Percentiles rank a stretch among this genome's conserved stretches.
These are phyloP conservation scores for Schizosaccharomyces octosporus DNA, from an alignment of 805 yeast genomes.

Conservation along the genomic window DNA sequence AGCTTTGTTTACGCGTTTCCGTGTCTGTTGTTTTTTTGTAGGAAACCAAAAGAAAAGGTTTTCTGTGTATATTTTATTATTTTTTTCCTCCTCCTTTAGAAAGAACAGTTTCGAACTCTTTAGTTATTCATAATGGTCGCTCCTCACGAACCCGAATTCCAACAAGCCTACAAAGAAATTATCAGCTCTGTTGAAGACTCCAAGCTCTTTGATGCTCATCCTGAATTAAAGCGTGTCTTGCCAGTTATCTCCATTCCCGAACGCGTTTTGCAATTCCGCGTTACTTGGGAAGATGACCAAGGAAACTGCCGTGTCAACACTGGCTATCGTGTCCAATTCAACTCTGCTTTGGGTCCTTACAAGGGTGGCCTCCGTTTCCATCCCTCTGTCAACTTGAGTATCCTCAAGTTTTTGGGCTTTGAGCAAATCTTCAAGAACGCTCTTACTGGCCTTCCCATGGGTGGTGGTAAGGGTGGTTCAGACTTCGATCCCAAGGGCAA, in stretches of 20 bases:
- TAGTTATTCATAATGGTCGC: not conserved
- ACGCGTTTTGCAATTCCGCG: conserved; percentile 90
- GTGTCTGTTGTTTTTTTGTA: too few species aligned
- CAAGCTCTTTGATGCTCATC: conserved; percentile 66
- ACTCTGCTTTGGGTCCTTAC: conserved; percentile 95
- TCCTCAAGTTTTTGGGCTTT: conserved; percentile 86
- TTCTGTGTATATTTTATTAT: too few species aligned
- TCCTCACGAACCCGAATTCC: conserved; percentile 71
- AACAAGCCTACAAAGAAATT: conserved; percentile 92
- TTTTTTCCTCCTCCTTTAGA: too few species aligned
- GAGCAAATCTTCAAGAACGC: conserved; percentile 98
- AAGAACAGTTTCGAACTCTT: too few species aligned
- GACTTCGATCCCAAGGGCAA: conserved; percentile 94
- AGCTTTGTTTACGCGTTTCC: too few species aligned
- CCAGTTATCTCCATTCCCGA: conserved; percentile 87
- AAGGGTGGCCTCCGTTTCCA: conserved; percentile 97
- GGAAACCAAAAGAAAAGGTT: too few species aligned
- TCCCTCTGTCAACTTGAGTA: conserved; percentile 85
- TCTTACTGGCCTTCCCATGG: conserved; percentile 87
- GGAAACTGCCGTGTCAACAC: conserved; percentile 82
- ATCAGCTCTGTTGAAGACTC: conserved; percentile 74
- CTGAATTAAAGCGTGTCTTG: conserved; percentile 68
- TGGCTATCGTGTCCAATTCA: conserved; percentile 95
- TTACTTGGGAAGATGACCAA: conserved; percentile 88
- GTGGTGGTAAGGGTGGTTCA: conserved; percentile 99